Base-by-base conservation (phyloP, 73 alveolate genomes). In the Uronychia setigera region DNA sequence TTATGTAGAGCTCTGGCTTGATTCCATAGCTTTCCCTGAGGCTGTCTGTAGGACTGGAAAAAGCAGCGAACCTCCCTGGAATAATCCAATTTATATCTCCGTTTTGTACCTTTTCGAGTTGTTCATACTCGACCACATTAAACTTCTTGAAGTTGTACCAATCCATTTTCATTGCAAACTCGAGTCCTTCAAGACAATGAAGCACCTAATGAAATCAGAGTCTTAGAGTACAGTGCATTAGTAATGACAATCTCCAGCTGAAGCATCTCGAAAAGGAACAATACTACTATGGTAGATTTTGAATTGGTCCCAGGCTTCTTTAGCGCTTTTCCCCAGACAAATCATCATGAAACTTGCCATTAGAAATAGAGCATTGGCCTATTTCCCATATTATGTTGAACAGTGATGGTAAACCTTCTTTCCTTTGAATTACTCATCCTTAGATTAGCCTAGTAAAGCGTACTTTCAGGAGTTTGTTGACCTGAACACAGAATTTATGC, bases 1-100 rank as follows among this genome's bases (percentile, higher is more conserved):
- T 91, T 31, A 13, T 83, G 35, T 5, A 0, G 86, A 90, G 85
- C 59, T 94, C 97, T 29, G 81, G 92, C 74, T 84, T 76, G 30
- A 80, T 75, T 27, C 87, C 88, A 26, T 87, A 92, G 79, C 88
- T 97, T 74, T 88, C 89, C 59, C 83, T 28, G 31, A 60, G 30
- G 34, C 80, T 81, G 79, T 87, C 80, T 29, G 90, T 60, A 29
- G 98, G 98, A 0, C 96, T 92, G 46, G 89, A 79, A 77, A 94
- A 94, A 32, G 98, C 98, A 1, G 85, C 75, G 80, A 94, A 91
- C 76, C 92, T 91, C 1, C 84, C 85, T 0, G 98, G 98, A 31
- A 89, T 87, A 59, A 94, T 92, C 98, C 99, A 97, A 85, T 97
- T 97, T 78, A 96, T 67, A 87, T 97, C 99, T 26, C 99, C 98